Percentiles rank a stretch among this genome's conserved stretches.
phyloP scores from a whole-genome alignment of 257 asterid species.

The Parsonsia alboflavescens region DNA sequence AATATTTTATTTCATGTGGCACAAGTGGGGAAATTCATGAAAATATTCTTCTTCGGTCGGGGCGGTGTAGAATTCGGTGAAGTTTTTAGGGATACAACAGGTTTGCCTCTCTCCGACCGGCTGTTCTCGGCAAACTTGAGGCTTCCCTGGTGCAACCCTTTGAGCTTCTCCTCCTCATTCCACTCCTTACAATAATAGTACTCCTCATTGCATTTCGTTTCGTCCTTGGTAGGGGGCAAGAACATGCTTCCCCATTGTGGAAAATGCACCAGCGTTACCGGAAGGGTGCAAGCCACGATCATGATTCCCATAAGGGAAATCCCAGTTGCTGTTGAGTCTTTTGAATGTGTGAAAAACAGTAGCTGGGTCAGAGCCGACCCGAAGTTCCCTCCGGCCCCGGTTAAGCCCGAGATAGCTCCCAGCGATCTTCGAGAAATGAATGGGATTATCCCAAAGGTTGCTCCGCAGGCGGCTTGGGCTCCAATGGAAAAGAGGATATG shows the following conservation, averaged over 20 bases:
- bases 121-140: constrained; percentile 53
- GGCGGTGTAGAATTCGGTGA: constrained; percentile 10
- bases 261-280: constrained; percentile 42
- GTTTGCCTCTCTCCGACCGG: constrained; percentile 48
- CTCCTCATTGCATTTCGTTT: constrained; percentile 32
- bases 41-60: not conserved
- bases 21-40: too few species aligned
- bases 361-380: constrained; percentile 53
- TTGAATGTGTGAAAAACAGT: constrained; percentile 41
- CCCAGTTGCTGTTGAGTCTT: constrained; percentile 41
- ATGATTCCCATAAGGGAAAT: constrained; percentile 45
- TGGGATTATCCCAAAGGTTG: constrained; percentile 51
- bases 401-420: constrained; percentile 49
- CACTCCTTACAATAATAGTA: constrained; percentile 43
- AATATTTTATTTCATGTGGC: too few species aligned
- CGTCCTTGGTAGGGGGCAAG: constrained; percentile 31
- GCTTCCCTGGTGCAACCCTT: constrained; percentile 44
- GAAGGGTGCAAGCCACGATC: constrained; percentile 46
- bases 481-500: constrained; percentile 46
- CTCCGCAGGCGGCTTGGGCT: constrained; percentile 51
- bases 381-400: constrained; percentile 60
- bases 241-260: constrained; percentile 78
- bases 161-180: constrained; percentile 39
- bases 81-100: constrained; percentile 11
- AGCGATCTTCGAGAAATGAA: constrained; percentile 50